Evolutionary conservation across 2,329 filamentous ascomycete species (phyloP).

Genomic region (Xylaria sp.): DNA sequence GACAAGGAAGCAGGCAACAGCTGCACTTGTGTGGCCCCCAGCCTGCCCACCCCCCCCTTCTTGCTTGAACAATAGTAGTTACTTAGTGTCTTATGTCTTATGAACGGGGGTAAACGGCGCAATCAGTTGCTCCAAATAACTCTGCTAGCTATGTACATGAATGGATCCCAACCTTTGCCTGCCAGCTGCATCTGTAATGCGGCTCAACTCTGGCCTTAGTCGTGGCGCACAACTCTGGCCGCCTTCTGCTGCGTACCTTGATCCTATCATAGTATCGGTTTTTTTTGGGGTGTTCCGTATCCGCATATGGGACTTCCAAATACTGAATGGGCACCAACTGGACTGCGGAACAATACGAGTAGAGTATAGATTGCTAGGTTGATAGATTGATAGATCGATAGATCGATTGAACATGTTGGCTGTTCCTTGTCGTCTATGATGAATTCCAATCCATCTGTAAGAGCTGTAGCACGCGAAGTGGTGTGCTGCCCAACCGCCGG

Average conservation of each 20-base stretch:
- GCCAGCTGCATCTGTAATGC: background rate
- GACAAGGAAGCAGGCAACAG: conserved; percentile 16
- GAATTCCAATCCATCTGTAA: background rate
- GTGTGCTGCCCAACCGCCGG: background rate
- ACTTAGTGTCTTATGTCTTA: too few relatives aligned
- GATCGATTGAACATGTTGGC: background rate
- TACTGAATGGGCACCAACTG: background rate
- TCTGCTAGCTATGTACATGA: conserved; percentile 12
- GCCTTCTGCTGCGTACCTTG: background rate
- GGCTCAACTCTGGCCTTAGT: conserved; percentile 1
- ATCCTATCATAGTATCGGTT: background rate
- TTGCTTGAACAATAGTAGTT: background rate
- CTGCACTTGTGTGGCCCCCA: background rate
- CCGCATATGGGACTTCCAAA: background rate
- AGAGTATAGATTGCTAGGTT: too few relatives aligned
- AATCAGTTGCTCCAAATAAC: background rate
- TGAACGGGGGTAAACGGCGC: background rate
- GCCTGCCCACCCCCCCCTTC: too few relatives aligned
- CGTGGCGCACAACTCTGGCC: background rate
- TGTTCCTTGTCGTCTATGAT: background rate
- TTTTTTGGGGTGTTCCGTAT: background rate
- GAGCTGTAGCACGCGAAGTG: background rate
- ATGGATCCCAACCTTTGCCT: background rate
- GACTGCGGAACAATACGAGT: background rate
- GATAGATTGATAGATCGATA: too few relatives aligned